Conservation (phyloP, 2,329 filamentous ascomycete genomes). For the Fusarium sp. region DNA sequence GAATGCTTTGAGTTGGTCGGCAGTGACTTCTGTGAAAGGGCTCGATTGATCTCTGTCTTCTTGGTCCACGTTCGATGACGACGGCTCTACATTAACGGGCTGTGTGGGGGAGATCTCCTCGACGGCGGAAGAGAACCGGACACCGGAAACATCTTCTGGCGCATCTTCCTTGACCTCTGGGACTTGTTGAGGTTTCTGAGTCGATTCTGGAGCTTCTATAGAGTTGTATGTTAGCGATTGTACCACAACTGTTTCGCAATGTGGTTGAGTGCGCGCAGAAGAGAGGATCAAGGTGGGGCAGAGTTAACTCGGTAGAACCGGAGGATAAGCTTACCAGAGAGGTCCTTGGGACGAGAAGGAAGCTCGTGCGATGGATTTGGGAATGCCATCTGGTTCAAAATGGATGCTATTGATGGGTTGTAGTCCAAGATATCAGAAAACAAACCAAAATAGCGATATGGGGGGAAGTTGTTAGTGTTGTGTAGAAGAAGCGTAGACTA, state of each 20-base stretch:
- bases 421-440: conserved; percentile 22
- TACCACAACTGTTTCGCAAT: conserved; percentile 16
- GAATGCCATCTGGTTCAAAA: conserved; percentile 37
- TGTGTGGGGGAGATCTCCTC: conserved; percentile 70
- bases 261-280: conserved; percentile 13
- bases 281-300: conserved; percentile 45
- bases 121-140: conserved; percentile 77
- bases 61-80: conserved; percentile 38
- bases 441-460: conserved; percentile 27
- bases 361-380: conserved; percentile 35
- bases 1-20: conserved; percentile 76
- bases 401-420: conserved; percentile 24
- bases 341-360: conserved; percentile 29
- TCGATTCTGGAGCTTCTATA: conserved; percentile 23
- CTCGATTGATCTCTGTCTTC: conserved; percentile 38
- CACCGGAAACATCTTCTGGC: conserved; percentile 56
- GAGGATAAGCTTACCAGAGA: conserved; percentile 43
- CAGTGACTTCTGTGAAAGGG: conserved; percentile 57
- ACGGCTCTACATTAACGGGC: conserved; percentile 52
- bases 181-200: conserved; percentile 17
- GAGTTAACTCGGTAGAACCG: conserved; percentile 41
- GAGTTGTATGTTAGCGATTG: conserved; percentile 37
- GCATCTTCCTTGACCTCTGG: conserved; percentile 15
- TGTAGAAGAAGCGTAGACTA: conserved; percentile 35
- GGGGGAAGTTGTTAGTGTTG: conserved; percentile 25